Evolutionary conservation across 2,329 filamentous ascomycete species (phyloP), one percentile per base, ranked within the genome.

Genomic region (Xylariaceae sp.): DNA sequence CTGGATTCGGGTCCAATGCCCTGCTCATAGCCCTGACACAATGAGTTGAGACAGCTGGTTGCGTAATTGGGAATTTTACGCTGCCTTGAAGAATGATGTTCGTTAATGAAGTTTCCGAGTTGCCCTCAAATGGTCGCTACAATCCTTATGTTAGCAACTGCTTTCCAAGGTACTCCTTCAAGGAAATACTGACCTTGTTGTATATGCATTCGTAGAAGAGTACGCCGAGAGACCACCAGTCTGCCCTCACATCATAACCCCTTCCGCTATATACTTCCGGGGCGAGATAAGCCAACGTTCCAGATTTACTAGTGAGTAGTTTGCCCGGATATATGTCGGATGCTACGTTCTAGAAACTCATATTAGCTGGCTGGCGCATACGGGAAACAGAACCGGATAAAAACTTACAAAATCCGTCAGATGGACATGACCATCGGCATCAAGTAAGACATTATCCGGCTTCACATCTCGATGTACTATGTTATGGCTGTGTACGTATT

Each of bases 161-260:
- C 10, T 35, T 2, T 30, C 23, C 23, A 30, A 30, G 23, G 23
- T 30, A 30, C 23, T 4, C 23, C 23, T 30, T 30, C 23, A 30
- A 30, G 23, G 23, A 30, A 30, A 30, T 5, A 30, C 80, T 55
- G 76, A 92, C 91, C 87, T 95, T 97, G 78, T 95, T 96, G 78
- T 97, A 99, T 65, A 99, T 97, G 81, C 94, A 97, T 75, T 99
- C 94, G 74, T 97, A 99, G 74, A 97, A 97, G n/a, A 96, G 83
- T 51, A 99, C 94, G 53, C 94, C 94, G 18, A 99, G 77, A 4
- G 94, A 97, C 94, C 94, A 99, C 94, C 94, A 99, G 73, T 99
- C 94, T 48, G 94, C 92, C 67, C 94, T 90, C 51, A 87, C 86
- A 61, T 89, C 87, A 71, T 99, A 99, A 45, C 94, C 94, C 62